Evolutionary conservation across 257 asterid genomes (phyloP).

Genomic region (Apocynum venetum): DNA sequence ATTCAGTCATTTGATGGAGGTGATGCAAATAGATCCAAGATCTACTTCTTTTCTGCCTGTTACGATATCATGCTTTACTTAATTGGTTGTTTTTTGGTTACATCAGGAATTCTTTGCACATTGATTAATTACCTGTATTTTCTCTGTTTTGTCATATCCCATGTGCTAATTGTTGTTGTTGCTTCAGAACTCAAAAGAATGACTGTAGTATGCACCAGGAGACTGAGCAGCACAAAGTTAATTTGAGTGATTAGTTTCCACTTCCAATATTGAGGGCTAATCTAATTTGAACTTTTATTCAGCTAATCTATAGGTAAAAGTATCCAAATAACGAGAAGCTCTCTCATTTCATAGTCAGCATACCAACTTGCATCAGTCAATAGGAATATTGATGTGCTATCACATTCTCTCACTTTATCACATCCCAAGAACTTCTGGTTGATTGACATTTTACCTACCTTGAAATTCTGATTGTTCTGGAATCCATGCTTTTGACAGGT

Average conservation of each 20-base stretch:
- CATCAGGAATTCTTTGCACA: not conserved
- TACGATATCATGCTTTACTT: not conserved
- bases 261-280: not conserved
- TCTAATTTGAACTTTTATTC: not conserved
- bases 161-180: not conserved
- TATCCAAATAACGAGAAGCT: not conserved
- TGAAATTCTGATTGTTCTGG: not conserved
- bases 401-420: not conserved
- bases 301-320: not conserved
- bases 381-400: not conserved
- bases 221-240: not conserved
- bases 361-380: not conserved
- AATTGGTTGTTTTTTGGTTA: not conserved
- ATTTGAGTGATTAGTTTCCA: not conserved
- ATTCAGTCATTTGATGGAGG: constrained; percentile 97
- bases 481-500: constrained; percentile 55
- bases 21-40: constrained; percentile 20
- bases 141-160: not conserved
- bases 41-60: constrained; percentile 8
- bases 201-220: not conserved
- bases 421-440: not conserved
- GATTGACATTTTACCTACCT: not conserved
- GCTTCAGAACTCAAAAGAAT: not conserved
- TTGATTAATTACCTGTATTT: not conserved
- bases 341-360: not conserved